These are phyloP conservation scores for Aspergillus conjunctus DNA, from an alignment of 495 filamentous ascomycete species.

Conservation along the genomic window DNA sequence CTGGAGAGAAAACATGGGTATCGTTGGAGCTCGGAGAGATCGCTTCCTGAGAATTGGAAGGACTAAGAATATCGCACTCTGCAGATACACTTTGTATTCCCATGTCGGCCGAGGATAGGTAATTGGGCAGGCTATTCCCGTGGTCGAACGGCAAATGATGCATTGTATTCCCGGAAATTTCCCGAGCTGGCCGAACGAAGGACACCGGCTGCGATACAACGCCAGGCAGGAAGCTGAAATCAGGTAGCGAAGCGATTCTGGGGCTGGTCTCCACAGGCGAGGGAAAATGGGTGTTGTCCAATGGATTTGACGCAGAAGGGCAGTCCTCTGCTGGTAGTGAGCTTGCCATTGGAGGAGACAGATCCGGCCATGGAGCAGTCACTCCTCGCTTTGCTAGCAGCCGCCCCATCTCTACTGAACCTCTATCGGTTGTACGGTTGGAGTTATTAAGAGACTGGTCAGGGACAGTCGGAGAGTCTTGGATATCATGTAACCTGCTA, in stretches of 20 bases:
- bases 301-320: conserved; percentile 24
- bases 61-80: conserved; percentile 10
- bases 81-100: background rate
- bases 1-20: conserved; percentile 9
- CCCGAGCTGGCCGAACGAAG: conserved; percentile 38
- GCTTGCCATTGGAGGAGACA: conserved; percentile 24
- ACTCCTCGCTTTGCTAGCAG: conserved; percentile 27
- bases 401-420: conserved; percentile 28
- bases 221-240: conserved; percentile 36
- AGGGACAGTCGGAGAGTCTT: conserved; percentile 34
- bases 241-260: conserved; percentile 34
- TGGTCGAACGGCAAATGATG: conserved; percentile 18
- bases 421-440: conserved; percentile 24
- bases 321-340: conserved; percentile 24
- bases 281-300: conserved; percentile 28
- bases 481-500: conserved; percentile 33
- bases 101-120: conserved; percentile 27
- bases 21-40: conserved; percentile 16
- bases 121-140: conserved; percentile 11
- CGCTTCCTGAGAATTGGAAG: conserved; percentile 20
- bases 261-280: conserved; percentile 34
- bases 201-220: conserved; percentile 41
- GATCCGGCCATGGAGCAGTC: conserved; percentile 30
- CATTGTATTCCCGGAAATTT: conserved; percentile 18
- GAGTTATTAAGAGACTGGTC: conserved; percentile 25